Conservation (phyloP, 768 basidiomycete species). For the Botryobasidium botryosum region DNA sequence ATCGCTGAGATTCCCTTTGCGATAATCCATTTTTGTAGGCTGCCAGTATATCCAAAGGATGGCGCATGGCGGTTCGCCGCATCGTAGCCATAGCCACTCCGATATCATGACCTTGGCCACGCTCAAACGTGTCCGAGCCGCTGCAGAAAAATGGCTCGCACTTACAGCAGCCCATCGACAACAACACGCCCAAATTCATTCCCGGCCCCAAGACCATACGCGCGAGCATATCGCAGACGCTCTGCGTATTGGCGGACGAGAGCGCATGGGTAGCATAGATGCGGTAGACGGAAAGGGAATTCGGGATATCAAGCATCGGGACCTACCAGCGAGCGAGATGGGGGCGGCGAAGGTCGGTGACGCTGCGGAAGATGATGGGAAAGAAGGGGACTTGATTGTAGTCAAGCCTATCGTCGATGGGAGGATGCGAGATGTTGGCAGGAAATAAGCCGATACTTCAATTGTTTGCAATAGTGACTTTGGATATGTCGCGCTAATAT, state of each 20-base stretch:
- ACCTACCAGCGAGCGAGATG: no score
- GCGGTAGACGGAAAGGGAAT: conserved; percentile 42
- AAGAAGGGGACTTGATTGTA: conserved; percentile 34
- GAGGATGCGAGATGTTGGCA: conserved; percentile 39
- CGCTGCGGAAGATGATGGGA: neutral
- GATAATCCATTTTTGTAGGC: conserved; percentile 34
- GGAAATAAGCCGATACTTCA: no score
- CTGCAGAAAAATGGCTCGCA: no score
- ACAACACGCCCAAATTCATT: conserved; percentile 37
- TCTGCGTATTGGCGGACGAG: conserved; percentile 40
- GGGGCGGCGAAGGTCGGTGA: conserved; percentile 17
- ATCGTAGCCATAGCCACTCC: no score
- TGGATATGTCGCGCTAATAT: no score
- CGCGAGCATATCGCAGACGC: conserved; percentile 23
- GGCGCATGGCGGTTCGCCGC: conserved; percentile 24
- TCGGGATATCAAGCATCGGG: conserved; percentile 13
- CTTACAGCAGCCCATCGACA: no score
- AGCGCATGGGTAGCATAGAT: conserved; percentile 70
- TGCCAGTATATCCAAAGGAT: conserved; percentile 57
- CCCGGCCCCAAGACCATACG: conserved; percentile 26
- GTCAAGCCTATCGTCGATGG: conserved; percentile 53
- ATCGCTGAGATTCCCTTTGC: conserved; percentile 1
- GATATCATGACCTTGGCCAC: no score
- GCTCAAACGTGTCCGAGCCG: no score
- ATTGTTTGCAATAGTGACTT: no score